Evolutionary conservation across 768 basidiomycete genomes (phyloP), one percentile per base, ranked within the genome.

Genomic region (Boletus insuetus): DNA sequence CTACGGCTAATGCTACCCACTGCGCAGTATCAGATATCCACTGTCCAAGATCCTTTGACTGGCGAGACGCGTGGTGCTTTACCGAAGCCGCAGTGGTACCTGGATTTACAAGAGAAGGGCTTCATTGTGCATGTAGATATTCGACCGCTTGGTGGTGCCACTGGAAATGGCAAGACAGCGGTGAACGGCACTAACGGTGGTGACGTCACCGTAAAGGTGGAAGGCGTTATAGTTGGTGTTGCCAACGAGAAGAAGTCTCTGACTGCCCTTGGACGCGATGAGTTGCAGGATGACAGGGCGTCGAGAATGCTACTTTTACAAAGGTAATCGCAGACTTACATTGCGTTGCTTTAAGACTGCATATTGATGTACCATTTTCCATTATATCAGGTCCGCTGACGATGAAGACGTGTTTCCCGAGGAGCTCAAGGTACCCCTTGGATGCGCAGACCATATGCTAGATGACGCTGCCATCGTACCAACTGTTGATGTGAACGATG

Each of bases 1-100:
- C 59, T 98, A 14, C 79, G 91, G 46, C 62, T 98, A 49, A 83
- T 81, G 38, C 71, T 97, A 17, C 94, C 94, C 3, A 96, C 92
- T 2, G 86, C 90, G 19, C 87, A 86, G 58, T 91, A 85, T 65
- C 83, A 87, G 67, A 80, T 85, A 43, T 81, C 86, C 32, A 86
- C 88, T 3, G 80, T 95, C 35, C 75, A 81, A 46, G 91, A 96
- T 70, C 94, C 94, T 11, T 74, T 96, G 57, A 89, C 87, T 24
- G 87, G 86, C 16, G 83, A 86, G 72, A 78, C 75, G 51, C 79
- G 79, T 43, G 75, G 74, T 17, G 81, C 84, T 6, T 81, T 83
- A 54, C 74, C 79, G 35, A 85, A 81, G 58, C 90, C 94, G 9
- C 73, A 73, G 43, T 96, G 95, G 94, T 73, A 90, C 51, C 63